Evolutionary conservation across 202 grass and related monocot species (phyloP).

Genomic region (Setaria viridis): DNA sequence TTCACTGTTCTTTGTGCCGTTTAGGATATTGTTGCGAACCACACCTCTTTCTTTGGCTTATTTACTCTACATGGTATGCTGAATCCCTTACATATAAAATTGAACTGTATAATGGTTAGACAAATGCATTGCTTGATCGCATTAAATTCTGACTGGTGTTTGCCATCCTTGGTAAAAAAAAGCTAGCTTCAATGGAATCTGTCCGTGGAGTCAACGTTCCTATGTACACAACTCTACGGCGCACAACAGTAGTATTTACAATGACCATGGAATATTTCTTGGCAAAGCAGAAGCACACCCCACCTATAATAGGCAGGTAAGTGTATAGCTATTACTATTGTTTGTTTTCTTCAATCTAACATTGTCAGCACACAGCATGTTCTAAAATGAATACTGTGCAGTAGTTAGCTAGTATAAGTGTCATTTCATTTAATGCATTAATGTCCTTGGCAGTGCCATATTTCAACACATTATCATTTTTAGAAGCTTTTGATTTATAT

Average conservation of each 20-base stretch:
- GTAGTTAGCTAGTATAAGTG: slow-evolving; percentile 9
- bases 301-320: slow-evolving; percentile 88
- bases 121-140: slow-evolving; percentile 9
- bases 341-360: slow-evolving; percentile 12
- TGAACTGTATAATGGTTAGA: background rate
- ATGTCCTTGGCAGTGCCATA: background rate
- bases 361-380: background rate
- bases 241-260: slow-evolving; percentile 93
- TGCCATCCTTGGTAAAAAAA: slow-evolving; percentile 61
- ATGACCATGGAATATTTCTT: slow-evolving; percentile 97
- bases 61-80: slow-evolving; percentile 96
- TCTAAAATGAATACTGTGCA: background rate
- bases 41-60: slow-evolving; percentile 90
- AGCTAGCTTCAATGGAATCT: slow-evolving; percentile 96
- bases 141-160: slow-evolving; percentile 43
- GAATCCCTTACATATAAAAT: slow-evolving; percentile 29
- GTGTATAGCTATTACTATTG: slow-evolving; percentile 22
- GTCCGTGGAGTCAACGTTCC: slow-evolving; percentile 96
- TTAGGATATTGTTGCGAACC: slow-evolving; percentile 78
- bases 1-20: slow-evolving; percentile 69
- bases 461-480: slow-evolving; percentile 1
- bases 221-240: slow-evolving; percentile 95
- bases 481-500: background rate
- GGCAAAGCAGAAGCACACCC: slow-evolving; percentile 84
- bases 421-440: background rate